A percentile compares a stretch with the other conserved stretches of the same genome.
phyloP scores from a whole-genome alignment of 1,284 basidiomycete genomes.

The Meira nashicola region DNA sequence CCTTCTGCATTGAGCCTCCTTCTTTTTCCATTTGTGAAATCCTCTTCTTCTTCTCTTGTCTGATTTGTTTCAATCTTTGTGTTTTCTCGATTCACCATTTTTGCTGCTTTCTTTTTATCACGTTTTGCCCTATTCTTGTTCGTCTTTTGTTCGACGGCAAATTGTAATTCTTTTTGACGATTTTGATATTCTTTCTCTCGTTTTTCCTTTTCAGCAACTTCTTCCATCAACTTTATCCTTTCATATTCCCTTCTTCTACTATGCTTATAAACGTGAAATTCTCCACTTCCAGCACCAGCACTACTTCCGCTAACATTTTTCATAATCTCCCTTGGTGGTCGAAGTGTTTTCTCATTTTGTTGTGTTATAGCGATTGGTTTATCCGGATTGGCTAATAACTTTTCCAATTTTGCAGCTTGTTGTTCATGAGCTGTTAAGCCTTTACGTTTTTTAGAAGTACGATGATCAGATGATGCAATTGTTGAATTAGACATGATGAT shows the following conservation, averaged over 20 bases:
- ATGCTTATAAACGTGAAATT: conserved; percentile 89
- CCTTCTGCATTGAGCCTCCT: too few species aligned
- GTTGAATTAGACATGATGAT: too few species aligned
- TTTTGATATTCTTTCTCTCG: conserved; percentile 33
- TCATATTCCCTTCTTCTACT: conserved; percentile 90
- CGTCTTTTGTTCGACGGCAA: conserved; percentile 52
- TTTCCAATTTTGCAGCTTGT: conserved; percentile 39
- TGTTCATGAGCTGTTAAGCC: conserved; percentile 26
- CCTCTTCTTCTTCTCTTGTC: background rate
- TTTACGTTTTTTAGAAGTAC: too few species aligned
- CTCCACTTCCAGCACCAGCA: conserved; percentile 51
- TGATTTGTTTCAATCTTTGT: conserved; percentile 19
- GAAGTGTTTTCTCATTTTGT: conserved; percentile 26
- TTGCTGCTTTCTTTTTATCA: conserved; percentile 37
- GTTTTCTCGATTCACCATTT: conserved; percentile 58
- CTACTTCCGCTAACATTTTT: conserved; percentile 61
- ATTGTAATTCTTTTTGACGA: conserved; percentile 20
- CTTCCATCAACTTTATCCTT: conserved; percentile 82
- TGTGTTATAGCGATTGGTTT: conserved; percentile 32
- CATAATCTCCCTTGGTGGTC: conserved; percentile 61
- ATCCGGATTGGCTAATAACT: conserved; percentile 42
- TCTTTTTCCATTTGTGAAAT: too few species aligned
- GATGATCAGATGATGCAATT: too few species aligned
- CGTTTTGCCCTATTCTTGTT: conserved; percentile 46
- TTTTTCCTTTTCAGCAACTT: conserved; percentile 62